Conservation (phyloP, 768 basidiomycete species). For the Porpolomopsis calyptriformis region DNA sequence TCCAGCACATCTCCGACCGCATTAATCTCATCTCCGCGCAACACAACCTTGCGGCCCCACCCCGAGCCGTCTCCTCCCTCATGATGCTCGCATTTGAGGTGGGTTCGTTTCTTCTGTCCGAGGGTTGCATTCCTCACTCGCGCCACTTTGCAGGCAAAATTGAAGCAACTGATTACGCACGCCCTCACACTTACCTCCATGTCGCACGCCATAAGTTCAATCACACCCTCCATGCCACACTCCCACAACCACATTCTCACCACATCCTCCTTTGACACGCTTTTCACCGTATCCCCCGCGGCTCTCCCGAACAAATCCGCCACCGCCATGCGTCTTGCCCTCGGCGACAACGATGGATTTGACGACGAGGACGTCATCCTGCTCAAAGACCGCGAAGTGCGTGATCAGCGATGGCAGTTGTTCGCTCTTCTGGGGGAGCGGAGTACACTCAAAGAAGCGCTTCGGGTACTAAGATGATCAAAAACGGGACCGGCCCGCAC, state of each 20-base stretch:
- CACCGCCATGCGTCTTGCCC: slow-evolving; percentile 58
- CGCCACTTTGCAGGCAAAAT: slow-evolving; percentile 44
- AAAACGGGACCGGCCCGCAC: too few relatives aligned
- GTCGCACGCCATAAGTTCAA: slow-evolving; percentile 69
- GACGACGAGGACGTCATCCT: slow-evolving; percentile 40
- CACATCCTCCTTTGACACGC: slow-evolving; percentile 60
- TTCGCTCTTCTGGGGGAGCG: slow-evolving; percentile 64
- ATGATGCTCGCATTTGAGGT: slow-evolving; percentile 76
- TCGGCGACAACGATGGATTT: slow-evolving; percentile 44
- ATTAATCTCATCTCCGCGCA: slow-evolving; percentile 77
- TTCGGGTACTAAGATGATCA: slow-evolving; percentile 20
- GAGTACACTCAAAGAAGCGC: slow-evolving; percentile 56
- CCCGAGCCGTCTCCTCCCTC: slow-evolving; percentile 52
- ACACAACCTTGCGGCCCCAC: slow-evolving; percentile 52
- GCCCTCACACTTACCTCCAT: slow-evolving; percentile 67
- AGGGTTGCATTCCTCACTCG: neutral
- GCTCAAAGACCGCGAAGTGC: slow-evolving; percentile 52
- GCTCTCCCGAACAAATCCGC: slow-evolving; percentile 73
- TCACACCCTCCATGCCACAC: slow-evolving; percentile 44
- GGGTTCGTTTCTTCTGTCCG: slow-evolving; percentile 10
- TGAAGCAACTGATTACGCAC: slow-evolving; percentile 76
- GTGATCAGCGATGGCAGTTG: slow-evolving; percentile 68
- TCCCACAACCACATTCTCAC: slow-evolving; percentile 41
- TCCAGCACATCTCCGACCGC: slow-evolving; percentile 69
- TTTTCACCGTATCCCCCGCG: slow-evolving; percentile 68